Base-by-base conservation (phyloP, 179 eudicot species). In the Silene noctiflora region DNA sequence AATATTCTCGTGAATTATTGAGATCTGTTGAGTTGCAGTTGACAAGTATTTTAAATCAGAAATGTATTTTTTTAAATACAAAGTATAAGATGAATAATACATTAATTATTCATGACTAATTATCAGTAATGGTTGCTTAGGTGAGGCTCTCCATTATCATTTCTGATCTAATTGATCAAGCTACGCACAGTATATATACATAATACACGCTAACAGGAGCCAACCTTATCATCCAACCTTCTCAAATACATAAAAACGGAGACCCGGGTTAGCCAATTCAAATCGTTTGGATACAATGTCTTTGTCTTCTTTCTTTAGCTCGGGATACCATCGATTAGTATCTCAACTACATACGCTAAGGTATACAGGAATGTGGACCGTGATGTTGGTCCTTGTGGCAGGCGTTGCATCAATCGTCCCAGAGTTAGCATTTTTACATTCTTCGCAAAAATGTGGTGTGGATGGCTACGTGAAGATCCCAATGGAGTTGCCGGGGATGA, bases 401-500 rank as follows among this genome's bases (percentile, higher is more conserved):
- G 58, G 65, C 11, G 64, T 60, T 42, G 76, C 80, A 5, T 66
- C 81, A 8, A 61, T 79, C 21, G 25, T 73, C n/a, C 79, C 82
- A 0, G 82, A 75, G 75, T 68, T 71, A 0, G 79, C 71, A 24
- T 82, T 82, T 64, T 72, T 82, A 61, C 66, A 70, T 6, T 60
- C 84, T 10, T 44, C 82, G 8, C 74, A 12, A 55, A 9, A 75
- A n/a, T 82, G 84, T 39, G 71, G 63, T 4, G 48, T 35, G 2
- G 64, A n/a, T 0, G 82, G 84, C 6, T 75, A 71, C 31, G 66
- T 82, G 60, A 82, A 69, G 71, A 69, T 82, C 22, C 82, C 82
- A 44, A 25, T 82, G 77, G 84, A 82, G 62, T 46, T 82, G 7
- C 82, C 84, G 29, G 82, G 79, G 61, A 77, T 70, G 58, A 82